Base-by-base conservation (phyloP, 2,329 filamentous ascomycete genomes). In the Sporothrix inflata region DNA sequence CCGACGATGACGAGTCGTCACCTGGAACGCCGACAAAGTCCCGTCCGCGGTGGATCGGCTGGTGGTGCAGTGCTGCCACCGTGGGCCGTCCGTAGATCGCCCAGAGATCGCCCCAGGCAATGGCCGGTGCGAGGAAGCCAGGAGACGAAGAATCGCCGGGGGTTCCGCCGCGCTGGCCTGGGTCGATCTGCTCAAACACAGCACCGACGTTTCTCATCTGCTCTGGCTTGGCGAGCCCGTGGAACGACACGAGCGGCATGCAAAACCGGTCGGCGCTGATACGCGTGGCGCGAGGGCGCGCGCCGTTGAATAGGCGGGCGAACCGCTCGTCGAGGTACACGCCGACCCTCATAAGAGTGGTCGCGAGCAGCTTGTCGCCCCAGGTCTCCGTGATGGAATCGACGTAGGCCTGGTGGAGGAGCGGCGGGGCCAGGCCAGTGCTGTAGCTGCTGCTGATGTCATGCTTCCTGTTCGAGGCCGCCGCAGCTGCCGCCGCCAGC, bases 281-380 rank as follows among this genome's bases (percentile, higher is more conserved):
- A 63, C 84, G 83, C 68, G 85, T 86, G 76, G 83, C 80, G 74
- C 79, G 77, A 0, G 87, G 87, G 24, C 80, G 78, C 76, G 88
- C 86, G 65, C 87, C 87, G 76, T 88, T 89, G 79, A 89, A 89
- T 73, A 87, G 79, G 66, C 84, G 84, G 71, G 82, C 82, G 78
- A 87, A 87, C 6, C 81, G 78, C 80, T 89, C 87, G 75, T 88
- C 84, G 7, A 89, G 80, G 77, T 88, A 87, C 55, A 89, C 80
- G 14, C 85, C 87, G 4, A 86, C 77, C 77, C 84, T 84, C 78
- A 86, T 84, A 65, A 88, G 78, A 45, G 86, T 85, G 27, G 83
- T 85, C 40, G 86, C 85, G 7, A 89, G 81, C 24, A 89, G 79
- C 69, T 83, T 83, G 77, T 89, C 87, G 70, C 87, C 87, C 82